phyloP scores from a whole-genome alignment of 192 early-diverging fungal genomes.

The Backusella australiensis region DNA sequence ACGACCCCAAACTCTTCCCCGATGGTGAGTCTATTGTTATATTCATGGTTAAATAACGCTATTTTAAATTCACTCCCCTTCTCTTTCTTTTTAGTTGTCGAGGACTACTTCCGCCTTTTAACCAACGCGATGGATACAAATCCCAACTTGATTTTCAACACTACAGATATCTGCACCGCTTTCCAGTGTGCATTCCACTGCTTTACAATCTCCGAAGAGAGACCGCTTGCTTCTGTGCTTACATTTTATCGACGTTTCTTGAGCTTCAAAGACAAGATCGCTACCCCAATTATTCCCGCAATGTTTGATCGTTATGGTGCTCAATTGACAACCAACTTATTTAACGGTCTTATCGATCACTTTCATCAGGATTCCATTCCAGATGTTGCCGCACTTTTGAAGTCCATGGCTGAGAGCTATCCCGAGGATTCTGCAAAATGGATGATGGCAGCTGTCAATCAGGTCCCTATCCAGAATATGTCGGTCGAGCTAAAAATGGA shows the following conservation, averaged over 20 bases:
- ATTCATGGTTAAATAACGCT: conserved; percentile 5
- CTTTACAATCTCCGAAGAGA: conserved; percentile 49
- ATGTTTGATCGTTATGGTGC: conserved; percentile 41
- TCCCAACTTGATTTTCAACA: conserved; percentile 56
- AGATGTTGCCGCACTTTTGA: conserved; percentile 55
- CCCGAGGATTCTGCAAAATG: conserved; percentile 48
- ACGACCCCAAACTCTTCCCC: conserved; percentile 55
- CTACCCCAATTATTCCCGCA: background rate
- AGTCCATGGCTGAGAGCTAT: conserved; percentile 42
- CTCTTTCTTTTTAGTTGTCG: conserved; percentile 55
- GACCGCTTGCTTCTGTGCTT: conserved; percentile 50
- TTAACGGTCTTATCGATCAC: conserved; percentile 55
- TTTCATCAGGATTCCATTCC: conserved; percentile 54
- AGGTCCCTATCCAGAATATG: conserved; percentile 43
- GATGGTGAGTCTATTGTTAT: conserved; percentile 53
- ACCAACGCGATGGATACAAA: conserved; percentile 44
- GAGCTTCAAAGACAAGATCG: conserved; percentile 18
- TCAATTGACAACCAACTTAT: conserved; percentile 40
- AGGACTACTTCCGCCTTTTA: conserved; percentile 73
- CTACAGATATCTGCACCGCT: conserved; percentile 48
- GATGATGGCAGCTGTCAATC: conserved; percentile 44
- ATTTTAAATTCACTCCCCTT: background rate
- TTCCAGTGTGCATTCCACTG: conserved; percentile 66
- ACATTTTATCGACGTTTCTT: conserved; percentile 47
- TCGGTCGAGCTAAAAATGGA: conserved; percentile 45